Conservation (phyloP, 257 asterid species). For the Cinchona pubescens region DNA sequence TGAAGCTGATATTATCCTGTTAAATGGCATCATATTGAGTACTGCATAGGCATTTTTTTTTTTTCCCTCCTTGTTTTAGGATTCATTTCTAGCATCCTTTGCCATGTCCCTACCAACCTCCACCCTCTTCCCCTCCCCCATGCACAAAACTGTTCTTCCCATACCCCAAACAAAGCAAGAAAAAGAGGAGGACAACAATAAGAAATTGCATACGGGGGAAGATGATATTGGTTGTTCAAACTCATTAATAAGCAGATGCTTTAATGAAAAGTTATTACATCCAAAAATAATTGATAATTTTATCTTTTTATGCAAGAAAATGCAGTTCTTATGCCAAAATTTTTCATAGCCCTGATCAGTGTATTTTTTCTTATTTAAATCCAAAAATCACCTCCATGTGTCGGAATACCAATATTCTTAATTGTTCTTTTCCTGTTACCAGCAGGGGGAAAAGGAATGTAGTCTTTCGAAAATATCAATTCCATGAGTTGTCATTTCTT, state of each 20-base stretch:
- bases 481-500: background rate
- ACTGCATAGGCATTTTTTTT: background rate
- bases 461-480: background rate
- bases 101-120: background rate
- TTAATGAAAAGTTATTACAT: background rate
- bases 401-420: background rate
- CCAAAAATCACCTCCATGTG: background rate
- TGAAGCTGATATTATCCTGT: background rate
- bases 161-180: background rate
- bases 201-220: too few species aligned
- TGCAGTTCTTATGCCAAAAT: background rate
- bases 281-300: background rate
- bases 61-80: background rate
- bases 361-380: background rate
- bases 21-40: background rate
- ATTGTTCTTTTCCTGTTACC: background rate
- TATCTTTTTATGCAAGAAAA: background rate
- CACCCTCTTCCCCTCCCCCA: background rate
- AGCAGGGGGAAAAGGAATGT: conserved; percentile 1
- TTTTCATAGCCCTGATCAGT: background rate
- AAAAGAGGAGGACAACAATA: background rate
- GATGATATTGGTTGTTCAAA: background rate
- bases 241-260: background rate
- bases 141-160: background rate
- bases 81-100: background rate